phyloP scores from a whole-genome alignment of 768 basidiomycete genomes.

The Podaxis mareebaensis region DNA sequence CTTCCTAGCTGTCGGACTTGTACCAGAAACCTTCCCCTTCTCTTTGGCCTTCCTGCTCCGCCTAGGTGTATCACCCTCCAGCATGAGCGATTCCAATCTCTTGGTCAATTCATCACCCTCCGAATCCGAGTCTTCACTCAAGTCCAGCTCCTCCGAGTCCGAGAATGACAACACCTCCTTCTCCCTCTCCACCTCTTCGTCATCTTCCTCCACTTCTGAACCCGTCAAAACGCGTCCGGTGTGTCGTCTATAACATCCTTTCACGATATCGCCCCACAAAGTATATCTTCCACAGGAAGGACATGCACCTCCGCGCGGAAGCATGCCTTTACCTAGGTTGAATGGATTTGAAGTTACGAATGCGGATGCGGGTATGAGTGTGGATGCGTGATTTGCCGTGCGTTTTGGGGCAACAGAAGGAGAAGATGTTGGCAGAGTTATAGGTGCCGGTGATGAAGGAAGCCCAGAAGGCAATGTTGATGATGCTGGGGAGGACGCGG shows the following conservation, averaged over 20 bases:
- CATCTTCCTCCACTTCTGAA: conserved; percentile 29
- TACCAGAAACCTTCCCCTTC: not conserved
- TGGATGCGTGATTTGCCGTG: not conserved
- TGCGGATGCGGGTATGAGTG: not conserved
- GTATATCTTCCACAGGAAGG: conserved; percentile 50
- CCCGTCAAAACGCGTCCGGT: conserved; percentile 32
- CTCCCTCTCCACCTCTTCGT: conserved; percentile 16
- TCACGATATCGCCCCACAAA: conserved; percentile 71
- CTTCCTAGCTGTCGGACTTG: not conserved
- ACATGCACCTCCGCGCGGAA: conserved; percentile 68
- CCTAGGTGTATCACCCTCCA: not conserved
- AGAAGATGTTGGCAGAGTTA: conserved; percentile 19
- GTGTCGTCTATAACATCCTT: conserved; percentile 58
- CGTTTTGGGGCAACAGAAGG: not conserved
- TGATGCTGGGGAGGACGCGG: conserved; percentile 1
- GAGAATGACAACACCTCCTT: not conserved
- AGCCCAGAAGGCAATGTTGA: not conserved
- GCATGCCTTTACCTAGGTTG: conserved; percentile 26
- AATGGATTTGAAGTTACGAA: not conserved
- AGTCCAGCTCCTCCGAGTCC: conserved; percentile 17
- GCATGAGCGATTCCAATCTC: not conserved
- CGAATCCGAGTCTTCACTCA: not conserved
- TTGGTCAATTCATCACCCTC: not conserved
- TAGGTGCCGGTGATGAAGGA: not conserved
- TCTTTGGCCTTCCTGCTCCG: not conserved